Conservation (phyloP, 169 alveolate species). For the Amoebophrya sp. region DNA sequence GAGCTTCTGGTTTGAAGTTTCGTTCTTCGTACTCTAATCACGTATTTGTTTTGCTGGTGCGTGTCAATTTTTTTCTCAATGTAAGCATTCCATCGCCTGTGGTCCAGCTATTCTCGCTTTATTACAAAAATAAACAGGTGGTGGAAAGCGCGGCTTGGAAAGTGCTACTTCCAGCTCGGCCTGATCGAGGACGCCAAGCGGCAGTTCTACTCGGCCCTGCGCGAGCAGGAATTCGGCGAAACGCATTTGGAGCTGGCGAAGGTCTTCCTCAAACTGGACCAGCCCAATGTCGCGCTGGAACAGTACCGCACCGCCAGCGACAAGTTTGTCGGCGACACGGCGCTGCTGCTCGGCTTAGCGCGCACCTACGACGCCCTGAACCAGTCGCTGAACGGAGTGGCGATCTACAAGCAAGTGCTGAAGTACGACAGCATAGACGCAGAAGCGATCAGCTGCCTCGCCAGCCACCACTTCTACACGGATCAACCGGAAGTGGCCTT, state of each 20-base stretch:
- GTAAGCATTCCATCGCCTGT: no score
- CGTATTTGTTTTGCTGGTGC: no score
- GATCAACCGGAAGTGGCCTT: constrained; percentile 82
- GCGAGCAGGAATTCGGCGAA: constrained; percentile 56
- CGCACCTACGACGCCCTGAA: neutral
- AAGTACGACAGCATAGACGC: constrained; percentile 67
- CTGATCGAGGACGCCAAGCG: constrained; percentile 73
- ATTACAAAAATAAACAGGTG: constrained; percentile 55
- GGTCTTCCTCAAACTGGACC: constrained; percentile 66
- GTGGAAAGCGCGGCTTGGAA: constrained; percentile 84
- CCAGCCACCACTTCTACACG: constrained; percentile 74
- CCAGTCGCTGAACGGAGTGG: constrained; percentile 26
- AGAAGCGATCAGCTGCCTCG: constrained; percentile 75
- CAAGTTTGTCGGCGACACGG: constrained; percentile 60
- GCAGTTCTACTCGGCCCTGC: constrained; percentile 64
- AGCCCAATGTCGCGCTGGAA: constrained; percentile 70
- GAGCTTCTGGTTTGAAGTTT: no score
- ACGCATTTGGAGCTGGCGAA: constrained; percentile 69
- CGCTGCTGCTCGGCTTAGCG: neutral
- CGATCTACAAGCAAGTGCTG: constrained; percentile 53
- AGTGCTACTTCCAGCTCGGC: constrained; percentile 70
- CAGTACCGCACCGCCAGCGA: constrained; percentile 58
- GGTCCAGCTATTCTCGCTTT: no score
- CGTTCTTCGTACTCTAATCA: no score
- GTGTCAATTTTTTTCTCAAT: no score